Conservation (phyloP, 257 asterid species). For the Rehmannia glutinosa region DNA sequence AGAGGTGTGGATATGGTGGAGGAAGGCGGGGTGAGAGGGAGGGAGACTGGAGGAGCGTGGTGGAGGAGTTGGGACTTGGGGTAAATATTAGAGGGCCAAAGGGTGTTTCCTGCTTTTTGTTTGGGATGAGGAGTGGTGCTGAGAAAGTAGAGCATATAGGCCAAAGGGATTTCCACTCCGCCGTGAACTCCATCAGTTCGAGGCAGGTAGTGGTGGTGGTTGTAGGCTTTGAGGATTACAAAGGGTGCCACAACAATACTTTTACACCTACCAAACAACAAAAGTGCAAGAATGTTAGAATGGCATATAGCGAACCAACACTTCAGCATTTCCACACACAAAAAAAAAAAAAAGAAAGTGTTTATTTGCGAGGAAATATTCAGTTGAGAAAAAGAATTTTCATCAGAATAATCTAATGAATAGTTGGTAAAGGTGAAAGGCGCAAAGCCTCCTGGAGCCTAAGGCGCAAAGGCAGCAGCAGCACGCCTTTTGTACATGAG, state of each 20-base stretch:
- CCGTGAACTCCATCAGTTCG: constrained; percentile 52
- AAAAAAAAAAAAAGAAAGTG: too few species aligned
- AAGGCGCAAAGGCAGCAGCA: too few species aligned
- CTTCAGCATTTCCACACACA: background rate
- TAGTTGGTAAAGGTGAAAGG: too few species aligned
- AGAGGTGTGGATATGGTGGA: constrained; percentile 39
- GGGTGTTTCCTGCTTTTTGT: constrained; percentile 10
- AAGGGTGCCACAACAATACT: background rate
- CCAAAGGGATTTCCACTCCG: constrained; percentile 64
- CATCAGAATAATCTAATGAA: too few species aligned
- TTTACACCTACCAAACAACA: background rate
- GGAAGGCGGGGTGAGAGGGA: constrained; percentile 53
- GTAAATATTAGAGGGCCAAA: constrained; percentile 58
- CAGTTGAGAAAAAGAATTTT: background rate
- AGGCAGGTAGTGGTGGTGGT: background rate
- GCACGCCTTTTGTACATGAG: too few species aligned
- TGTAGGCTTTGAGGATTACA: background rate
- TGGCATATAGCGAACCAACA: background rate
- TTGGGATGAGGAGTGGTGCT: constrained; percentile 41
- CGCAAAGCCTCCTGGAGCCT: too few species aligned
- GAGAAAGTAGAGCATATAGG: constrained; percentile 47
- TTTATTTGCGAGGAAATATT: background rate
- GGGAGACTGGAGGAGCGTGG: constrained; percentile 38
- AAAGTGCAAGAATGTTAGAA: background rate
- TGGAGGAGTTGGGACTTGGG: constrained; percentile 28